Evolutionary conservation across 2,329 filamentous ascomycete species (phyloP).

Genomic region (Cladophialophora chaetospira): DNA sequence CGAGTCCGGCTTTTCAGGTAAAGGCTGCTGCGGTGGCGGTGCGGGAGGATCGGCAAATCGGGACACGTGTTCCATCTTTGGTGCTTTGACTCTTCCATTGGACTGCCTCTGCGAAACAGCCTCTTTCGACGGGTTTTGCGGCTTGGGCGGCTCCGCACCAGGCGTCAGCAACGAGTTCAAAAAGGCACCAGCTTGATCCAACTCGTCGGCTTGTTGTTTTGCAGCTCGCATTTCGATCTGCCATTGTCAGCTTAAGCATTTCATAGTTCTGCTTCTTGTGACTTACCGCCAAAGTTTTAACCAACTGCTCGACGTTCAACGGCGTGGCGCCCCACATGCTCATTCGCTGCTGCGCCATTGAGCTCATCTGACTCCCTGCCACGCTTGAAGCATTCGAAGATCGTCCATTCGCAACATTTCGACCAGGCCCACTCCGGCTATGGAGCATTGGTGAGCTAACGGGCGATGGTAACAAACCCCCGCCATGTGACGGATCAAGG

Average conservation of each 20-base stretch:
- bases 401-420: conserved; percentile 67
- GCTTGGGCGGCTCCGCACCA: conserved; percentile 55
- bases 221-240: conserved; percentile 90
- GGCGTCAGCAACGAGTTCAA: conserved; percentile 74
- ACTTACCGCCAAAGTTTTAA: conserved; percentile 81
- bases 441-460: conserved; percentile 66
- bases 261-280: neutral
- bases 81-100: conserved; percentile 50
- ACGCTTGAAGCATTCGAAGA: conserved; percentile 61
- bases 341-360: conserved; percentile 70
- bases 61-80: conserved; percentile 73
- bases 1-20: conserved; percentile 88
- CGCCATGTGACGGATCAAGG: conserved; percentile 74
- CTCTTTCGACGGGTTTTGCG: conserved; percentile 50
- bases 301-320: conserved; percentile 90
- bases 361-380: conserved; percentile 55
- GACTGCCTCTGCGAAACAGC: conserved; percentile 46
- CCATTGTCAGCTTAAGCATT: conserved; percentile 24
- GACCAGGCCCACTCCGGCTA: conserved; percentile 69
- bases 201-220: conserved; percentile 81
- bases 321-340: conserved; percentile 80
- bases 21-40: conserved; percentile 86
- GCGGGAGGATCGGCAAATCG: conserved; percentile 92
- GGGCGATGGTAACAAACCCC: conserved; percentile 69
- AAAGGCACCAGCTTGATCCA: conserved; percentile 79